Evolutionary conservation across 345 rosid genomes (phyloP).

Genomic region (Citrus sinensis): DNA sequence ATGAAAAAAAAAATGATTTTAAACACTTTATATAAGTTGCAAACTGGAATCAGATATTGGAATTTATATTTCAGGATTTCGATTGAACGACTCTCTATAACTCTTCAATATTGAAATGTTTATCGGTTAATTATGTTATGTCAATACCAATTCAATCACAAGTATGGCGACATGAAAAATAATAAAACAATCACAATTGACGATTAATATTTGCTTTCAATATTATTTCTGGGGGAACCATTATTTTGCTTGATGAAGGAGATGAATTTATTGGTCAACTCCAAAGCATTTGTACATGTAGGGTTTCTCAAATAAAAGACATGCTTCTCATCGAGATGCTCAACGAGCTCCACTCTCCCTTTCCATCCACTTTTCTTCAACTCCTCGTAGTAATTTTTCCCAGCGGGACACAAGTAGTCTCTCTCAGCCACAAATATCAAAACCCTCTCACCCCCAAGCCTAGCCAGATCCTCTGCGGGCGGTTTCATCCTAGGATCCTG

Average conservation of each 20-base stretch:
- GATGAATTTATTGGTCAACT: slow-evolving; percentile 1
- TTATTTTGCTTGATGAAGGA: slow-evolving; percentile 16
- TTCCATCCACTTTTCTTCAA: slow-evolving; percentile 36
- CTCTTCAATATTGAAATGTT: too few species aligned
- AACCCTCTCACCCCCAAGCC: slow-evolving; percentile 31
- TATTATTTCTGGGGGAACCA: too few species aligned
- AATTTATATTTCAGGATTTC: too few species aligned
- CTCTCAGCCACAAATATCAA: slow-evolving; percentile 40
- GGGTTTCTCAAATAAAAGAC: slow-evolving; percentile 20
- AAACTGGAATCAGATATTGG: too few species aligned
- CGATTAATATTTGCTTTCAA: too few species aligned
- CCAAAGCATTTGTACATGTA: not conserved
- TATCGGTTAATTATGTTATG: too few species aligned
- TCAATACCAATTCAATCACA: too few species aligned
- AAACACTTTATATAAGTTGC: too few species aligned
- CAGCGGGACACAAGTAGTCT: slow-evolving; percentile 25
- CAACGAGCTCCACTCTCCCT: slow-evolving; percentile 24
- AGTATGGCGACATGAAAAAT: too few species aligned
- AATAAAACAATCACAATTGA: too few species aligned
- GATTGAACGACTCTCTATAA: too few species aligned
- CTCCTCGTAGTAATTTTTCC: not conserved
- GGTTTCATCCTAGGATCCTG: slow-evolving; percentile 39
- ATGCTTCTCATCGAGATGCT: slow-evolving; percentile 23
- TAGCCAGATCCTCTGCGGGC: slow-evolving; percentile 19
- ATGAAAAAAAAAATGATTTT: too few species aligned